phyloP scores from a whole-genome alignment of 2,329 filamentous ascomycete genomes.

The Penicillium sp. region DNA sequence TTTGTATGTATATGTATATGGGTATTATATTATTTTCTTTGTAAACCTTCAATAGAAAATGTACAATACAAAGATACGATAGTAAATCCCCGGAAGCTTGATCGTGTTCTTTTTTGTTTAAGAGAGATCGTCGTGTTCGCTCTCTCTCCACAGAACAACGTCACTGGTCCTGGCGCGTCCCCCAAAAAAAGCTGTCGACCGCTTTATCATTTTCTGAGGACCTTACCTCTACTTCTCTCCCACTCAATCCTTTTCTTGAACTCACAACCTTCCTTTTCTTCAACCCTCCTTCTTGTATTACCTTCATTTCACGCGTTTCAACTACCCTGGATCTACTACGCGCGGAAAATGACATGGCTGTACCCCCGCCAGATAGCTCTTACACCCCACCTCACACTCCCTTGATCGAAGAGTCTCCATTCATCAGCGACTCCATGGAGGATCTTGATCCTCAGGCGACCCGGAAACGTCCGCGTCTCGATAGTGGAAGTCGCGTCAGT shows the following conservation, averaged over 20 bases:
- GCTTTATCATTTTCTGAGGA: constrained; percentile 6
- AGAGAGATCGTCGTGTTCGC: constrained; percentile 1
- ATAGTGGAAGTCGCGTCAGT: constrained; percentile 43
- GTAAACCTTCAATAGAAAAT: not conserved
- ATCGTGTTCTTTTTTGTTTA: not conserved
- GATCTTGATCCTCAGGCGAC: constrained; percentile 40
- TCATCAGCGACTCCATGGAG: constrained; percentile 42
- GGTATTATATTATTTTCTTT: not conserved
- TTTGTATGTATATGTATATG: too few species aligned
- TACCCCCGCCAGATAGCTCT: constrained; percentile 48
- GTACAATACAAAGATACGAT: not conserved
- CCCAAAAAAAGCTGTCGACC: constrained; percentile 25
- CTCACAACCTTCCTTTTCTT: not conserved
- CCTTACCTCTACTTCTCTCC: not conserved
- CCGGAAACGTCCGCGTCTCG: constrained; percentile 50
- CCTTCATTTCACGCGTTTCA: constrained; percentile 6
- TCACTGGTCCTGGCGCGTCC: constrained; percentile 23
- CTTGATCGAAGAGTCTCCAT: constrained; percentile 25
- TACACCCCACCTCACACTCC: constrained; percentile 41
- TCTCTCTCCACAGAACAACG: constrained; percentile 20
- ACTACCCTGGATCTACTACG: constrained; percentile 1
- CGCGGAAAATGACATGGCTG: constrained; percentile 47
- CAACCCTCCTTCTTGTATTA: constrained; percentile 5
- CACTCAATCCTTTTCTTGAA: constrained; percentile 3
- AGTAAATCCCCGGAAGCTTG: not conserved